Conservation (phyloP, 768 basidiomycete species). For the Mycena galericulata region DNA sequence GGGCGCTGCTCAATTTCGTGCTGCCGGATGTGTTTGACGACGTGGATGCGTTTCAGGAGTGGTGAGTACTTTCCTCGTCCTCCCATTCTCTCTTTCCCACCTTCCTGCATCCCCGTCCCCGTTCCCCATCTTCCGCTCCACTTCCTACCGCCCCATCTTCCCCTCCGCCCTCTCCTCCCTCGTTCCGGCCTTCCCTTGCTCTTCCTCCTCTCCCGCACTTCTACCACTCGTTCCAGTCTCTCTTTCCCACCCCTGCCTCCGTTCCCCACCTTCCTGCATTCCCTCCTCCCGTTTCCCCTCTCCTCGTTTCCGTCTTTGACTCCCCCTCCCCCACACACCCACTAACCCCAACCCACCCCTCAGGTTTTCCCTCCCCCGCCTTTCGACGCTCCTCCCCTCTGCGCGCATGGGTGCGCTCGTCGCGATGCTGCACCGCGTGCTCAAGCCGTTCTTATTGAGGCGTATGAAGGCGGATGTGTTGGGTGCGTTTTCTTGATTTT, state of each 20-base stretch:
- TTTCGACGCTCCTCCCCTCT: slow-evolving; percentile 66
- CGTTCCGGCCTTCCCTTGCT: too few species aligned
- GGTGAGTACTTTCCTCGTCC: slow-evolving; percentile 55
- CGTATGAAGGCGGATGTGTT: slow-evolving; percentile 93
- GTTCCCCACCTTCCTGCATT: background rate
- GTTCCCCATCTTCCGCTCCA: too few species aligned
- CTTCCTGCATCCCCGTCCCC: too few species aligned
- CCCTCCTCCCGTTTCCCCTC: background rate
- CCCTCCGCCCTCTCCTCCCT: too few species aligned
- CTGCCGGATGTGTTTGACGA: slow-evolving; percentile 95
- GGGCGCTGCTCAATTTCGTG: slow-evolving; percentile 96
- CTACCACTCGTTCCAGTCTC: too few species aligned
- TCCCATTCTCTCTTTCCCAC: too few species aligned
- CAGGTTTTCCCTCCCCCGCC: slow-evolving; percentile 80
- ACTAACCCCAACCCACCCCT: slow-evolving; percentile 13
- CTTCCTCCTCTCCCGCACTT: too few species aligned
- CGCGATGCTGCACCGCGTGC: slow-evolving; percentile 85
- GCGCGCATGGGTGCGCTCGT: slow-evolving; percentile 77
- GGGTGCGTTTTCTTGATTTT: slow-evolving; percentile 19
- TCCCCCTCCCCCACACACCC: background rate
- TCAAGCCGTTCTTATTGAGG: slow-evolving; percentile 95
- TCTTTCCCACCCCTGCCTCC: background rate
- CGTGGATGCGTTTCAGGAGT: slow-evolving; percentile 89
- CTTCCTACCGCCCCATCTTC: too few species aligned
- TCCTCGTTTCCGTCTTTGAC: too few species aligned